These are phyloP conservation scores for Capillidium rhysosporum DNA, from an alignment of 371 early-diverging fungal species.

Conservation along the genomic window DNA sequence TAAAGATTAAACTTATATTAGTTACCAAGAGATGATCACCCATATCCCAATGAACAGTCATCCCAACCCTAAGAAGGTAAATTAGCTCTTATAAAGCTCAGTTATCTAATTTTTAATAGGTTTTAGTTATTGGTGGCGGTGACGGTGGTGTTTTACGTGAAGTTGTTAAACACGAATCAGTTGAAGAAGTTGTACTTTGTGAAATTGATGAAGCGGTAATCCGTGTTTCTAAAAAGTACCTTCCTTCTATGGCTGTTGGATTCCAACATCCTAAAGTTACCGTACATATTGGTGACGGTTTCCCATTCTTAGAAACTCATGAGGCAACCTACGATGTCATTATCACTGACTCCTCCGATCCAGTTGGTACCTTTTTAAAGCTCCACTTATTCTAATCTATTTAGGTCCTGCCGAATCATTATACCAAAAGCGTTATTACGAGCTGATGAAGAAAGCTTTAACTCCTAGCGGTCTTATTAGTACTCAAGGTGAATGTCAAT, in stretches of 20 bases:
- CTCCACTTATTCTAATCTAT: not conserved
- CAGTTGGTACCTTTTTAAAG: conserved; percentile 42
- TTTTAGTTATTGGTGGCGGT: conserved; percentile 92
- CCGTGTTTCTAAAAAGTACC: conserved; percentile 71
- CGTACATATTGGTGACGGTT: conserved; percentile 86
- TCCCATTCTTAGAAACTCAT: conserved; percentile 76
- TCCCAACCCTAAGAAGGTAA: conserved; percentile 79
- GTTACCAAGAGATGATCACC: conserved; percentile 97
- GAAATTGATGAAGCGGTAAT: conserved; percentile 93
- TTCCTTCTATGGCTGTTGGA: conserved; percentile 84
- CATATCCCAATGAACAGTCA: conserved; percentile 87
- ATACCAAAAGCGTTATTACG: conserved; percentile 76
- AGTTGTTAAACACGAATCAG: conserved; percentile 82
- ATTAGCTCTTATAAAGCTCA: conserved; percentile 10
- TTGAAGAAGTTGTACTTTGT: conserved; percentile 76
- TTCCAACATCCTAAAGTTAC: conserved; percentile 87
- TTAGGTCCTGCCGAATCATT: conserved; percentile 83
- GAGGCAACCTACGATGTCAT: conserved; percentile 79
- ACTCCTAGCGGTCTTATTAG: conserved; percentile 78
- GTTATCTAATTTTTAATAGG: conserved; percentile 22
- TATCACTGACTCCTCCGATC: conserved; percentile 96
- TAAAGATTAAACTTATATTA: conserved; percentile 10
- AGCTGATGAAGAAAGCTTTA: conserved; percentile 78
- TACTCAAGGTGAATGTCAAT: conserved; percentile 95
- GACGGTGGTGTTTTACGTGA: conserved; percentile 97